Evolutionary conservation across 179 eudicot species (phyloP), one percentile per base, ranked within the genome.

Genomic region (Drosera spatulata): DNA sequence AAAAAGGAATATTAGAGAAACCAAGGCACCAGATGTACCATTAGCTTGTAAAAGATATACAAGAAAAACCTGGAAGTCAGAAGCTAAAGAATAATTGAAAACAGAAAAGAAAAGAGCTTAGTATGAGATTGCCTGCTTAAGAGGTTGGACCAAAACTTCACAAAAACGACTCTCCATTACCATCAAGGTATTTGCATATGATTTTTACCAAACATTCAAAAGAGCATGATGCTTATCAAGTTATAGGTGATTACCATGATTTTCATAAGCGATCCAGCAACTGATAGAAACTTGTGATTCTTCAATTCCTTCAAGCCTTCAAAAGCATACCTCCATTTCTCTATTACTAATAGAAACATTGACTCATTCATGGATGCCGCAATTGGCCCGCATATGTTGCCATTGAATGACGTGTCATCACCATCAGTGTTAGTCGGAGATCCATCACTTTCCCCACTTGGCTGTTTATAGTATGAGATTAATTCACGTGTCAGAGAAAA

Each of bases 221-320:
- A 43, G 45, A 43, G 45, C 8, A 43, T 4, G 45, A 43, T 51
- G 10, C 6, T 5, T 12, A 4, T 51, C 10, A 2, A 43, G 45
- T 43, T 7, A 43, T 49, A 2, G 42, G 22, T 59, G 55, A 55
- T 72, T 74, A 94, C 99, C 99, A 94, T 82, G 58, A 68, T 71
- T 80, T 82, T 94, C 77, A 82, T 56, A n/a, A 94, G 88, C 53
- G 97, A 94, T 59, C 91, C 99, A 56, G 94, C 81, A 60, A 80
- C 87, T 62, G 95, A 82, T 61, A 94, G 80, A 77, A 90, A 90
- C 56, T 80, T 80, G 50, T 83, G 79, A 69, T 90, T 80, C 66
- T 87, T 89, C 37, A 84, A 81, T 78, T 90, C 85, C 83, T 94
- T 94, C 78, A 94, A 72, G 71, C 85, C 79, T 44, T 90, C 99